Percentiles rank a stretch among this genome's conserved stretches.
These are phyloP conservation scores for Lyophyllum atratum DNA, from an alignment of 768 basidiomycete species.

Conservation along the genomic window DNA sequence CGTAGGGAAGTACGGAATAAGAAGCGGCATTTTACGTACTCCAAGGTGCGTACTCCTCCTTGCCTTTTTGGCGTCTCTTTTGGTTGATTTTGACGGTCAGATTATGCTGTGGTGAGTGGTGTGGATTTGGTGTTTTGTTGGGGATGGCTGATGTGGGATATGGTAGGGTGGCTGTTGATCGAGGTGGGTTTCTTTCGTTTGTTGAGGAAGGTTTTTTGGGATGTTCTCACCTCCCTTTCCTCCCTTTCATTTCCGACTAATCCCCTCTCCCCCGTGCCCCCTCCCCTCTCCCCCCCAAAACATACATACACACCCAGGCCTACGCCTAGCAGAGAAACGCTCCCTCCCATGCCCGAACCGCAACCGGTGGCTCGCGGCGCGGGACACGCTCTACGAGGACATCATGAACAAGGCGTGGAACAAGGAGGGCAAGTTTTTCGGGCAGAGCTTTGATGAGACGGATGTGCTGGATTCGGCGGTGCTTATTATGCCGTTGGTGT, in stretches of 20 bases:
- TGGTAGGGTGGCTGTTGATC: slow-evolving; percentile 88
- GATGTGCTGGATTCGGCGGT: slow-evolving; percentile 84
- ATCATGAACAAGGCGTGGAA: slow-evolving; percentile 92
- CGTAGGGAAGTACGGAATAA: slow-evolving; percentile 87
- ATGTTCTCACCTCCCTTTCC: neutral
- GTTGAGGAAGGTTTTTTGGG: too few species aligned
- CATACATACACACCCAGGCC: slow-evolving; percentile 38
- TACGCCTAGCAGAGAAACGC: slow-evolving; percentile 93
- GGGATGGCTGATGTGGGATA: neutral
- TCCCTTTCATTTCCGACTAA: too few species aligned
- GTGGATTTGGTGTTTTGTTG: neutral
- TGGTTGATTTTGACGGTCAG: slow-evolving; percentile 36
- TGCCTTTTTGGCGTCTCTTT: neutral
- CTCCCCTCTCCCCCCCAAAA: neutral
- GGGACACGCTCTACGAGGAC: slow-evolving; percentile 90
- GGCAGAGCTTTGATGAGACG: slow-evolving; percentile 89
- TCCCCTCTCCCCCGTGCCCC: too few species aligned
- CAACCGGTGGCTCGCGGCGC: slow-evolving; percentile 67
- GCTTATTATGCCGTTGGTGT: slow-evolving; percentile 90
- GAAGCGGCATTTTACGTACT: slow-evolving; percentile 86
- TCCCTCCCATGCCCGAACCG: slow-evolving; percentile 84
- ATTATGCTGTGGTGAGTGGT: slow-evolving; percentile 81
- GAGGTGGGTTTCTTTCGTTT: slow-evolving; percentile 47
- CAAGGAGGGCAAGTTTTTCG: slow-evolving; percentile 64
- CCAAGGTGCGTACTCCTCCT: slow-evolving; percentile 43